Percentiles rank a stretch among this genome's conserved stretches.
These are phyloP conservation scores for Ballota nigra DNA, from an alignment of 257 asterid genomes.

Conservation along the genomic window DNA sequence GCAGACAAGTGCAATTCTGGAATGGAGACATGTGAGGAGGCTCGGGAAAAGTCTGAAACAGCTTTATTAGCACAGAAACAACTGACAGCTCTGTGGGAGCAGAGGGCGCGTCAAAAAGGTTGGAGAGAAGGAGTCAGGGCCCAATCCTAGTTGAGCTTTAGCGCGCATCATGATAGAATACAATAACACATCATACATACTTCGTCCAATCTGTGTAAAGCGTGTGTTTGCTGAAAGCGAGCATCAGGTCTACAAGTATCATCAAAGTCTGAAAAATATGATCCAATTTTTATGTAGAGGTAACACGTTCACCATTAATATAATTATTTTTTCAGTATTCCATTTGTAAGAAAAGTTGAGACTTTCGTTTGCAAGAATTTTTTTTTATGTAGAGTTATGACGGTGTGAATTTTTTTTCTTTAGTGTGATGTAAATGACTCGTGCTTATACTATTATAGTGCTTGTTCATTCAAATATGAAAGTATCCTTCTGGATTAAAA, in stretches of 20 bases:
- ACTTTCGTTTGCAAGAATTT: conserved; percentile 19
- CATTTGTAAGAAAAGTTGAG: conserved; percentile 28
- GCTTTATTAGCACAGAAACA: conserved; percentile 63
- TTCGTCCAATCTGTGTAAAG: conserved; percentile 9
- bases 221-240: conserved; percentile 26
- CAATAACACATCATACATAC: conserved; percentile 8
- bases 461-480: neutral
- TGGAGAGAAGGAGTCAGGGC: conserved; percentile 73
- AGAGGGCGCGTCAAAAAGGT: conserved; percentile 83
- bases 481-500: neutral
- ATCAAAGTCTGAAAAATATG: conserved; percentile 17
- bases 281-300: conserved; percentile 26
- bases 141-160: conserved; percentile 27
- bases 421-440: neutral
- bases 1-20: conserved; percentile 97
- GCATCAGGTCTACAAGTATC: conserved; percentile 17
- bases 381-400: neutral
- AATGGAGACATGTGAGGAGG: conserved; percentile 97
- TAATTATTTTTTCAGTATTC: conserved; percentile 24
- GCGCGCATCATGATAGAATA: conserved; percentile 21
- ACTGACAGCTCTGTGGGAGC: conserved; percentile 77
- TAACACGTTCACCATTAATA: conserved; percentile 25
- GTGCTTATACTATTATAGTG: conserved; percentile 9
- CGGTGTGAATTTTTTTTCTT: conserved; percentile 3
- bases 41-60: conserved; percentile 87